These are phyloP conservation scores for Eucalyptus tenuipes DNA, from an alignment of 345 rosid genomes.

Conservation along the genomic window DNA sequence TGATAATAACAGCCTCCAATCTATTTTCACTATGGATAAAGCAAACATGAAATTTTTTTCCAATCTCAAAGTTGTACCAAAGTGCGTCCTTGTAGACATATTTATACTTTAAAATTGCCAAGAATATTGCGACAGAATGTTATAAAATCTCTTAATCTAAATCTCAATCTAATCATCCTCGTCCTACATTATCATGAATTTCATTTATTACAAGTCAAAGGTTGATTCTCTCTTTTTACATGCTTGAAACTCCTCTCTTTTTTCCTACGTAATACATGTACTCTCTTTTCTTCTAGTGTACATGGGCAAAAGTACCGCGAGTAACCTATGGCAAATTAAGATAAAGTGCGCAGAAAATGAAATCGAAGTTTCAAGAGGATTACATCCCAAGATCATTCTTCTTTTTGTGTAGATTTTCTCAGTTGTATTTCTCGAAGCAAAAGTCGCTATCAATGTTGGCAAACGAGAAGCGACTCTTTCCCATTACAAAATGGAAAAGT, in stretches of 20 bases:
- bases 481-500: background rate
- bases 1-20: background rate
- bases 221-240: background rate
- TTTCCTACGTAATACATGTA: too few species aligned
- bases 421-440: background rate
- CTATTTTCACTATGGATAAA: background rate
- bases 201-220: background rate
- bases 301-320: background rate
- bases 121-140: background rate
- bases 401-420: background rate
- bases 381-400: background rate
- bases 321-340: background rate
- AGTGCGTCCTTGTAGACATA: background rate
- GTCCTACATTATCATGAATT: background rate
- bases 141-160: background rate
- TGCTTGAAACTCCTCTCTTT: too few species aligned
- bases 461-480: background rate
- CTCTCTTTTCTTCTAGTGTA: background rate
- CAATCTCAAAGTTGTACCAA: background rate
- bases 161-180: background rate
- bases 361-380: background rate
- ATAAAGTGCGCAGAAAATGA: background rate
- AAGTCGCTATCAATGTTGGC: background rate
- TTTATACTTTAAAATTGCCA: background rate
- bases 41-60: background rate